Evolutionary conservation across 2,329 filamentous ascomycete species (phyloP).

Genomic region (Fusarium praegraminearum): DNA sequence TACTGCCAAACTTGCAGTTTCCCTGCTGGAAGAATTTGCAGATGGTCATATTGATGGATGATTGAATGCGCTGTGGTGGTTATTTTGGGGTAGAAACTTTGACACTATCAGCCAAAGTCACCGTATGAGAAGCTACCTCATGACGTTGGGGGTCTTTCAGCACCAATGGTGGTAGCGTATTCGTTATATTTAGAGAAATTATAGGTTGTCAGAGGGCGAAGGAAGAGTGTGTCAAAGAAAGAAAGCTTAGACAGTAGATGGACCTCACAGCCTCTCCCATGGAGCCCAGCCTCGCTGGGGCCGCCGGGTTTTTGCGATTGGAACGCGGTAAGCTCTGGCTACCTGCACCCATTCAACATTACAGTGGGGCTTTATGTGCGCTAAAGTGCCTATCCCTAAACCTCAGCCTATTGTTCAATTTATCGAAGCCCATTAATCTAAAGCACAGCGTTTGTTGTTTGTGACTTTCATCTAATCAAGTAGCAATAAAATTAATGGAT

Average conservation of each 20-base stretch:
- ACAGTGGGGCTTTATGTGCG: conserved; percentile 21
- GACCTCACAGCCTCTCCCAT: conserved; percentile 42
- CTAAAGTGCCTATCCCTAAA: conserved; percentile 20
- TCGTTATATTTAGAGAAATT: neutral
- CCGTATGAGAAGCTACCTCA: conserved; percentile 37
- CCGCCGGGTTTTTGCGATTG: conserved; percentile 22
- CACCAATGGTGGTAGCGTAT: neutral
- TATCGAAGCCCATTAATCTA: neutral
- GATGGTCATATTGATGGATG: conserved; percentile 52
- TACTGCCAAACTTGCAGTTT: conserved; percentile 65
- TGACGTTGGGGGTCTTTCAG: conserved; percentile 23
- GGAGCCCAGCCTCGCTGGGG: conserved; percentile 40
- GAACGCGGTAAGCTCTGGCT: conserved; percentile 5
- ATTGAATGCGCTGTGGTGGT: conserved; percentile 4
- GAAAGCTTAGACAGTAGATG: conserved; percentile 13
- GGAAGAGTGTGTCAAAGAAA: conserved; percentile 2
- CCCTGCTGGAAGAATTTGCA: conserved; percentile 65
- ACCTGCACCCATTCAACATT: neutral
- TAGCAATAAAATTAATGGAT: too few relatives aligned
- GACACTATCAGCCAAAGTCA: conserved; percentile 29
- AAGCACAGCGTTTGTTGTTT: neutral
- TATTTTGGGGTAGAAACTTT: conserved; percentile 17
- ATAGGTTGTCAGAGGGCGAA: neutral
- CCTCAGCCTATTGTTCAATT: conserved; percentile 3
- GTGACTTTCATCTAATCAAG: neutral